Evolutionary conservation across 1,284 basidiomycete species (phyloP), one percentile per base, ranked within the genome.

Genomic region (Marasmius sp.): DNA sequence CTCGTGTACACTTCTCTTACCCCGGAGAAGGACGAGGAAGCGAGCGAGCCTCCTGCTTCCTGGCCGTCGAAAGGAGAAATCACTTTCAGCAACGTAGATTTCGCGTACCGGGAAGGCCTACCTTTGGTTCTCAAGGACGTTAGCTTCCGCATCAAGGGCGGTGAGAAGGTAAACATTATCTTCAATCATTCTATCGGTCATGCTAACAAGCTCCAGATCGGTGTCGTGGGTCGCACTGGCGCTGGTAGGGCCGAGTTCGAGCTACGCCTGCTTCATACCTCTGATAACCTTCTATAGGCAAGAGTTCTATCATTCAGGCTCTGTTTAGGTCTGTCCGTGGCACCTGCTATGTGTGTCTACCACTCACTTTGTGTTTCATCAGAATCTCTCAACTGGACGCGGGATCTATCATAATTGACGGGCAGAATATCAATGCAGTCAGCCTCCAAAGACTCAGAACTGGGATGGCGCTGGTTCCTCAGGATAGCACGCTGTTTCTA

Each of bases 401-500:
- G 0, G 94, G 94, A 0, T 72, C 67, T 6, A 89, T 95, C 64
- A 74, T 78, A 51, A 89, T 96, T 54, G 93, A 95, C 69, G 90
- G 86, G 0, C 61, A 82, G 18, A 81, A 93, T 68, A 88, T 89
- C 60, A 66, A 75, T 10, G 71, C 79, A n/a, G 73, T 94, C 11
- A 82, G 84, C 0, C 77, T 92, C 36, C 77, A 82, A 49, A 77
- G 77, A 10, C 75, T 94, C 6, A 80, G 91, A 12, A 77, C 77
- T 7, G 78, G 84, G 3, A 72, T 93, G 11, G 89, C 89, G 8
- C 80, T 93, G 36, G 90, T 94, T 39, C 88, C 89, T 0, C 88
- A 90, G 71, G 88, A 91, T 63, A 84, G 79, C 20, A 80, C 82
- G 2, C 72, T 90, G 18, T 90, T 89, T 74, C 72, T 84, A 20